Conservation (phyloP, 208 protist species). For the Endotrypanum monterogeii region DNA sequence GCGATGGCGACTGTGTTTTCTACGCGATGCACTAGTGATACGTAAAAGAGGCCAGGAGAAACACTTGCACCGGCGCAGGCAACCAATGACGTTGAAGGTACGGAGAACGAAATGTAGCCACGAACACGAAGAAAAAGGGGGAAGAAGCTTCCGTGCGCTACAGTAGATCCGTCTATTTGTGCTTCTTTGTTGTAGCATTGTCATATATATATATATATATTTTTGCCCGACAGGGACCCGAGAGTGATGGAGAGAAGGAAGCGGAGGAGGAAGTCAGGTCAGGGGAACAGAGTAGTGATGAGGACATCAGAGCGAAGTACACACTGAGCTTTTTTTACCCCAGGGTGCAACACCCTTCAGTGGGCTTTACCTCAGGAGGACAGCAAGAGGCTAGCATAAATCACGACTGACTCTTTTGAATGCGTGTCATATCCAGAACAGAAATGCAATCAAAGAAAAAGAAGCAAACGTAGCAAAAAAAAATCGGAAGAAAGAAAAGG, state of each 20-base stretch:
- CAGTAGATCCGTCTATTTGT: not conserved
- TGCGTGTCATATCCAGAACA: not conserved
- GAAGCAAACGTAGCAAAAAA: too few species aligned
- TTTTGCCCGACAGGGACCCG: not conserved
- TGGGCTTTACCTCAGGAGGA: not conserved
- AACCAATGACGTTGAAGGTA: not conserved
- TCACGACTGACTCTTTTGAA: not conserved
- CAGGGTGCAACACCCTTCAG: too few species aligned
- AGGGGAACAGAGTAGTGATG: not conserved
- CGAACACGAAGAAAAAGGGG: too few species aligned
- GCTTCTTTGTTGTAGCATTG: not conserved
- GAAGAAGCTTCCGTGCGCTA: not conserved
- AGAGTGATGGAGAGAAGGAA: not conserved
- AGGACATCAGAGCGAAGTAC: not conserved
- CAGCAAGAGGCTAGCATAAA: not conserved
- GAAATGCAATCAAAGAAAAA: not conserved
- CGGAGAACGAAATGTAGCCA: not conserved
- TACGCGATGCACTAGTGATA: too few species aligned
- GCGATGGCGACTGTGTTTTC: too few species aligned
- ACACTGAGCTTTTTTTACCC: not conserved
- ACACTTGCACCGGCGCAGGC: not conserved
- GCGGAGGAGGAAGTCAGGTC: not conserved
- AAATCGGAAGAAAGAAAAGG: not conserved
- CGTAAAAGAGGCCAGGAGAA: not conserved
- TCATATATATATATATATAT: not conserved